These are phyloP conservation scores for Aegilops speltoides DNA, from an alignment of 176 grass and related monocot species.

Conservation along the genomic window DNA sequence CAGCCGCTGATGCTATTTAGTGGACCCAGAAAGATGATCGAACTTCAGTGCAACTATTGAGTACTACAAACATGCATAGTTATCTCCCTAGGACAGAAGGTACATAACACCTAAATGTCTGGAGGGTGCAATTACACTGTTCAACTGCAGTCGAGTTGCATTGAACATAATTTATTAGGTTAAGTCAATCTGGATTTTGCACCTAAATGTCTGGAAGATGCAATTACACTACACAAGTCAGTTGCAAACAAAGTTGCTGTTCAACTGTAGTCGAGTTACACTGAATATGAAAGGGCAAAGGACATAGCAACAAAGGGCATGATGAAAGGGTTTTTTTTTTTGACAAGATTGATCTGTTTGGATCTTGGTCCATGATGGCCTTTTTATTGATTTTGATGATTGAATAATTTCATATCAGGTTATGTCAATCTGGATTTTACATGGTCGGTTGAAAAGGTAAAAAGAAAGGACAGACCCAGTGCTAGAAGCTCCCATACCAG, in stretches of 20 bases:
- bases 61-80: constrained; percentile 1
- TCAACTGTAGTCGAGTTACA: constrained; percentile 3
- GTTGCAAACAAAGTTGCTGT: background rate
- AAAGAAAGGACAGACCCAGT: too few relatives aligned
- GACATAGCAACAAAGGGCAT: too few relatives aligned
- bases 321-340: too few relatives aligned
- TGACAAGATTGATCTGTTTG: background rate
- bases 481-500: too few relatives aligned
- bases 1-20: background rate
- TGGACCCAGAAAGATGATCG: background rate
- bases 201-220: background rate
- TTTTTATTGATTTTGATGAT: background rate
- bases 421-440: background rate
- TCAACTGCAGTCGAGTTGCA: too few relatives aligned
- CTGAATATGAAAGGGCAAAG: background rate
- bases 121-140: too few relatives aligned
- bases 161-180: too few relatives aligned
- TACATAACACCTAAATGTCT: background rate
- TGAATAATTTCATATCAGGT: background rate
- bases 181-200: too few relatives aligned
- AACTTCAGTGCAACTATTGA: constrained; percentile 3
- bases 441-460: background rate
- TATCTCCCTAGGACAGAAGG: background rate
- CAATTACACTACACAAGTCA: background rate
- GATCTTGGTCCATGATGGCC: background rate